Base-by-base conservation (phyloP, 2,329 filamentous ascomycete species). In the Cladosporium sp. region DNA sequence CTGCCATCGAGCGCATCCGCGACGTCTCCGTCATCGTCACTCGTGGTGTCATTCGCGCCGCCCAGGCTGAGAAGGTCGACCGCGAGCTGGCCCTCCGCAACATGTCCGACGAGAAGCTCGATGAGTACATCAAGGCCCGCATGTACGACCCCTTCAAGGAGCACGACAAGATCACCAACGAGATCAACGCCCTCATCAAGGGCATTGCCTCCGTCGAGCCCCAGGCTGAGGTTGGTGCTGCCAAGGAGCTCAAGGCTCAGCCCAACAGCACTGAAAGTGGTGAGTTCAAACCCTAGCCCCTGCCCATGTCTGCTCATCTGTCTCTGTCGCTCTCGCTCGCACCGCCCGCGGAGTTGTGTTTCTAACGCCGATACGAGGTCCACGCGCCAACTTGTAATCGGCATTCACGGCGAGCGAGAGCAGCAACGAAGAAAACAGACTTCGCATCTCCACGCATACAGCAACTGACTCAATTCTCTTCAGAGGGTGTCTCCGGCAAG, bases 21-120 rank as follows among this genome's bases (percentile, higher is more conserved):
- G 91, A 97, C 32, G 92, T 96, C 59, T 93, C 87, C 70, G 81
- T 96, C 59, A 74, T 89, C 48, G 92, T 97, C 28, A 90, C 92
- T 32, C 86, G 91, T 50, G 91, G 93, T 75, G 92, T 97, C 65
- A 97, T 97, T 81, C 92, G 94, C 73, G 87, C 90, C 20, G 92
- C 93, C 5, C 89, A 95, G 68, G 80, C 87, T 62, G 90, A 90
- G 66, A 88, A 89, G 50, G 77, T 80, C 44, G 78, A 81, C 68
- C 76, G 78, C 28, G 76, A 78, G 57, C 66, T 75, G 20, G 71
- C 74, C 60, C 89, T 96, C 51, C 87, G 87, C 68, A 75, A 76
- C 60, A 76, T 91, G 56, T 79, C 80, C 52, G 88, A 92, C 62
- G 80, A 81, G 62, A 81, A 88, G 70, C 88, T 90, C 80, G 75